Evolutionary conservation across 2,329 filamentous ascomycete genomes (phyloP), one percentile per base, ranked within the genome.

Genomic region (Nemania sp.): DNA sequence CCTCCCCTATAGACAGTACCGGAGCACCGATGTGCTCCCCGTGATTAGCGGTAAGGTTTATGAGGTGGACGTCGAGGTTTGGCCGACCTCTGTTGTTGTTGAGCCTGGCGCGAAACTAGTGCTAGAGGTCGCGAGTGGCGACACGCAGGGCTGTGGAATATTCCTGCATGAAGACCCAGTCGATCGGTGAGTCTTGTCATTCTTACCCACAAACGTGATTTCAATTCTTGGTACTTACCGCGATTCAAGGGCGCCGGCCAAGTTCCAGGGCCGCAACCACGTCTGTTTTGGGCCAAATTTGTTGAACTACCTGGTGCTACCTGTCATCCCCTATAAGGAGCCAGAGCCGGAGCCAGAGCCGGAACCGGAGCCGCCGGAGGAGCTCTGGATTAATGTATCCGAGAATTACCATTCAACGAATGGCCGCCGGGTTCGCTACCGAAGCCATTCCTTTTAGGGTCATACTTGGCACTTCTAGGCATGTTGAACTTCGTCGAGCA

Each of bases 11-110:
- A 82, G 89, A 5, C 84, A 90, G 56, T 91, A 91, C 73, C 80
- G 83, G 20, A 85, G 83, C 43, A 85, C 80, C 0, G 88, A 90
- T 67, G 85, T 87, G 2, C 81, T 82, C 53, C 81, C 84, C 0
- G 87, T 91, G 8, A 81, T 84, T 29, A 79, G 82, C 0, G 86
- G 85, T 0, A 84, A 88, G 62, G 80, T 89, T 0, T 91, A 91
- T 72, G 77, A 75, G 0, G 86, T 90, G 0, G 88, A 91, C 68
- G 80, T 91, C 0, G 89, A 91, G 75, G 76, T 91, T 0, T 91
- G 88, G 89, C 88, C 89, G 0, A 90, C 88, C 0, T 89, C 88
- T 67, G 87, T 90, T 0, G 79, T 89, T 0, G 79, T 84, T 1
- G 83, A 82, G 68, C 81, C 82, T 68, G 84, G 85, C 10, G 81